phyloP scores from a whole-genome alignment of 2,329 filamentous ascomycete species.

The Colletotrichum abscissum region DNA sequence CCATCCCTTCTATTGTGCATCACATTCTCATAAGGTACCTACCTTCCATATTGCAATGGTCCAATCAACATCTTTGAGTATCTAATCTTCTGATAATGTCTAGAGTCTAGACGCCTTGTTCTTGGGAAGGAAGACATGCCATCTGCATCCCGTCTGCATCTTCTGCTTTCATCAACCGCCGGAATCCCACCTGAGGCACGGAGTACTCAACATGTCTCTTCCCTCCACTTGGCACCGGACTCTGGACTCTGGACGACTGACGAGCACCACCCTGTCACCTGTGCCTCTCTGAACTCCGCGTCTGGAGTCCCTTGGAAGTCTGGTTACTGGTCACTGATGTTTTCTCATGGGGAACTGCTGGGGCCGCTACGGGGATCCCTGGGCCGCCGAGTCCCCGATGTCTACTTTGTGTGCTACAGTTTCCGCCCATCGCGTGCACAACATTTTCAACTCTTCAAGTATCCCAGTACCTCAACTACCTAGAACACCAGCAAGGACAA shows the following conservation, averaged over 20 bases:
- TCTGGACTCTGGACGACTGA: background rate
- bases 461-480: no score
- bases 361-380: background rate
- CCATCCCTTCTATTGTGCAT: background rate
- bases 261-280: background rate
- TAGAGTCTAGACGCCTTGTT: background rate
- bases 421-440: background rate
- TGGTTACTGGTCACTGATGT: background rate
- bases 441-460: no score
- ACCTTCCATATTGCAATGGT: background rate
- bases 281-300: background rate
- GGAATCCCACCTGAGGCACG: background rate
- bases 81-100: background rate
- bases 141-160: background rate
- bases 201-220: background rate
- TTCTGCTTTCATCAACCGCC: background rate
- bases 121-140: background rate
- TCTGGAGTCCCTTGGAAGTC: background rate
- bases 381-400: background rate
- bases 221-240: background rate
- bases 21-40: background rate
- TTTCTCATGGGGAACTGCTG: background rate
- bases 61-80: background rate
- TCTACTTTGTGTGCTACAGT: conserved; percentile 6
- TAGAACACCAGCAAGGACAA: no score